These are phyloP conservation scores for Candolleomyces efflorescens DNA, from an alignment of 768 basidiomycete genomes.

Conservation along the genomic window DNA sequence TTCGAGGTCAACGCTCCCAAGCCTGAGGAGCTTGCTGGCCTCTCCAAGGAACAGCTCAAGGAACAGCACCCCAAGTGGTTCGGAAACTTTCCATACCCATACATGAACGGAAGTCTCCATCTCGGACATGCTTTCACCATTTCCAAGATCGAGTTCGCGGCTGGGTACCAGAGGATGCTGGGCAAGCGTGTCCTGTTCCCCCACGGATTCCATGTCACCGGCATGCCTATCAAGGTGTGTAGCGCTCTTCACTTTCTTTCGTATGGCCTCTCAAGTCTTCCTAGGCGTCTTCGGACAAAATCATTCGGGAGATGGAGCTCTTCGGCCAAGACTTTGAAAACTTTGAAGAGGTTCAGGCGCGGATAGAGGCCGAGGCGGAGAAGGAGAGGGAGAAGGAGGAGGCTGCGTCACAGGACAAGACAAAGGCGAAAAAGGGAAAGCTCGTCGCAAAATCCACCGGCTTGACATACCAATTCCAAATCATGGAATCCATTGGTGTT, in stretches of 20 bases:
- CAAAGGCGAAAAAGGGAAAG: constrained; percentile 95
- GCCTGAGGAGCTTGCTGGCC: constrained; percentile 55
- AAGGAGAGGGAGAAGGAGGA: constrained; percentile 41
- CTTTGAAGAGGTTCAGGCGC: constrained; percentile 45
- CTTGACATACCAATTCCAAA: constrained; percentile 96
- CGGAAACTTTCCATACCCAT: constrained; percentile 93
- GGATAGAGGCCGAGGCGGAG: constrained; percentile 43
- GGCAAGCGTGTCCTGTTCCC: constrained; percentile 95
- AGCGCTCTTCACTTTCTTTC: background rate
- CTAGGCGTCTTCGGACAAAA: constrained; percentile 95
- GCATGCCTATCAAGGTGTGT: constrained; percentile 97
- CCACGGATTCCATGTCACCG: constrained; percentile 97
- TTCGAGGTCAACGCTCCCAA: constrained; percentile 88
- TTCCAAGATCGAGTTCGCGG: constrained; percentile 95
- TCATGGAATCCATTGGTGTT: constrained; percentile 92
- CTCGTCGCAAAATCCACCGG: constrained; percentile 91
- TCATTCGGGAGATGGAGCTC: constrained; percentile 94
- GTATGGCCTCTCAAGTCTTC: background rate
- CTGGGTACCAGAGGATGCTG: constrained; percentile 92
- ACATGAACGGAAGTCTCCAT: constrained; percentile 98
- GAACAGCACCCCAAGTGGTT: constrained; percentile 94
- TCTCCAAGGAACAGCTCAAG: constrained; percentile 61
- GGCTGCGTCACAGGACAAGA: constrained; percentile 45
- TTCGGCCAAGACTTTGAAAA: constrained; percentile 89
- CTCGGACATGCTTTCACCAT: constrained; percentile 98